Conservation (phyloP, 2,329 filamentous ascomycete genomes). For the Pezicula carpinea region DNA sequence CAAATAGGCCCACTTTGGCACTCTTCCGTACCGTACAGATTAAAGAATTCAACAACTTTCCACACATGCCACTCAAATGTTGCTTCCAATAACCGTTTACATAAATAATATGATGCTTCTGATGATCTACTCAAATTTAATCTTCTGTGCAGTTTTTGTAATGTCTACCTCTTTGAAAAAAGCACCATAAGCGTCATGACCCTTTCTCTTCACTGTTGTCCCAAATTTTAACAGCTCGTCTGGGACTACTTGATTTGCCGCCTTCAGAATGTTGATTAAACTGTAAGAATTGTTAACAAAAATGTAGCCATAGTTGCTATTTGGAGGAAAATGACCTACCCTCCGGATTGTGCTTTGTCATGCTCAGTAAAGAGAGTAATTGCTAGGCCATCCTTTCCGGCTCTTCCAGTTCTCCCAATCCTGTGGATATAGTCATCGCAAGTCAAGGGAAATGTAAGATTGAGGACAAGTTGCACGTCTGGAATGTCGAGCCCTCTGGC, state of each 20-base stretch:
- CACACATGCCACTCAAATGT: no score
- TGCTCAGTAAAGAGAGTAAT: conserved; percentile 94
- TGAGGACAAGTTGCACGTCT: conserved; percentile 89
- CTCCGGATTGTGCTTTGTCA: conserved; percentile 87
- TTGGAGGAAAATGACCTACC: conserved; percentile 50
- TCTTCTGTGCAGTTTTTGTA: conserved; percentile 83
- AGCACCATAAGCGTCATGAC: conserved; percentile 88
- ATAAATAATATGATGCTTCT: conserved; percentile 2
- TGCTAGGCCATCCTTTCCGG: conserved; percentile 81
- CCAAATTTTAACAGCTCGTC: conserved; percentile 92
- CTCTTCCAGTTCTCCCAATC: conserved; percentile 91
- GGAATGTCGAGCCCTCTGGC: conserved; percentile 93
- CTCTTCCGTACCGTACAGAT: no score
- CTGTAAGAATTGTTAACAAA: conserved; percentile 37
- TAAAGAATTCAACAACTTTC: no score
- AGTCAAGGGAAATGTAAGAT: conserved; percentile 75
- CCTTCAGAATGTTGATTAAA: conserved; percentile 89
- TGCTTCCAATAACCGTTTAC: no score
- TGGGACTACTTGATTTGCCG: conserved; percentile 86
- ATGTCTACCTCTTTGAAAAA: conserved; percentile 90
- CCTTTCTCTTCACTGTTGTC: conserved; percentile 98
- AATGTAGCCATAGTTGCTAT: not conserved
- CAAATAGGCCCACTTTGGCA: no score
- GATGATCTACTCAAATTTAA: conserved; percentile 67
- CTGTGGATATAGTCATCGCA: conserved; percentile 97